Evolutionary conservation across 805 yeast species (phyloP), one percentile per base, ranked within the genome.

Genomic region (Yarrowia porcina): DNA sequence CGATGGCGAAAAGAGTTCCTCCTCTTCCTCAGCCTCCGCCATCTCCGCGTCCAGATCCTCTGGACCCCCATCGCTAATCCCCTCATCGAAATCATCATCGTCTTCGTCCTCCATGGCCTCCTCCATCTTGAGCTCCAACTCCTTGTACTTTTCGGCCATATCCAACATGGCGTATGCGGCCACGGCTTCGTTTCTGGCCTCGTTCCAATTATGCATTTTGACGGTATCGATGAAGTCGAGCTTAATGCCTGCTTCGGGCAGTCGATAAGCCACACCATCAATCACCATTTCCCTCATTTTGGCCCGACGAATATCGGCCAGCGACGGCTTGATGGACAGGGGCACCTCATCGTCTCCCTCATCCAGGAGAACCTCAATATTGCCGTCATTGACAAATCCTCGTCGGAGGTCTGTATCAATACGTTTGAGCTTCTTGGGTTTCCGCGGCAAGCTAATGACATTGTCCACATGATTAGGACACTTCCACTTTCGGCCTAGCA

Each of bases 381-480:
- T 80, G 4, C 88, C 88, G 66, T 84, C 77, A 65, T 84, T 80
- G 25, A 73, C 67, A 42, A 77, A 76, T 4, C 87, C 86, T 38
- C 86, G 75, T 1, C 80, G 71, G 63, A 84, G 75, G 20, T 77
- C 74, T 3, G 88, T 86, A 63, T 86, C 88, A 8, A 85, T 71
- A 23, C 80, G 74, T 4, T 79, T 73, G 83, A 83, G 66, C 80
- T 82, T 67, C 79, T 81, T 67, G 82, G 78, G 69, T 72, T 72
- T 3, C 49, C 45, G 13, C 60, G 60, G 23, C 66, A 69, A 4
- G 10, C 27, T 28, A 13, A 64, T 66, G n/a, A 56, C 49, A 49
- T 66, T 67, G 50, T 82, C 88, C 20, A 84, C 83, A 75, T 90
- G 97, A 67, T 88, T 87, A 1, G 97, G 98, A 73, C 97, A 94